Evolutionary conservation across 1,139 yeast species (phyloP), one percentile per base, ranked within the genome.

Genomic region (Magnusiomyces tetraspermus): DNA sequence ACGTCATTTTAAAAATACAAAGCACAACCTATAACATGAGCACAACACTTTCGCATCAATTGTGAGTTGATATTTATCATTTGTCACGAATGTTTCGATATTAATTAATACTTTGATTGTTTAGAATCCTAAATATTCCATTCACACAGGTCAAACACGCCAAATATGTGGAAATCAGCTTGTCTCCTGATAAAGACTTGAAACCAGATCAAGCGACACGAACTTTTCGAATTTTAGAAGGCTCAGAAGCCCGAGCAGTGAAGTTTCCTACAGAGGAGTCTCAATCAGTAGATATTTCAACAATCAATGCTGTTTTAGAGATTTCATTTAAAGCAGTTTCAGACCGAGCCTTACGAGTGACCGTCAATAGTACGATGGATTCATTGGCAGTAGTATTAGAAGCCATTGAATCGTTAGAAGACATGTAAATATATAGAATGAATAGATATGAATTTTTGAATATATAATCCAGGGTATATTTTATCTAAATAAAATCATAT

Each of bases 171-270:
- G 61, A 69, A 45, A 69, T 71, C 19, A 72, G 88, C 0, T 72
- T 88, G 30, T 61, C 70, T 1, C 95, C 95, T 0, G 96, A 88
- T 63, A 95, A 95, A 1, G 82, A 84, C 26, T 72, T 88, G 56
- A 82, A 79, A 63, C 81, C 82, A 0, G 73, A 77, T 51, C 70
- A 71, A 57, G 61, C 70, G 44, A 42, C 55, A 17, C 58, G 61
- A 44, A 50, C 26, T 24, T 52, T 66, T 21, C 45, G 49, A 2
- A 55, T 36, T 15, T 17, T 55, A 11, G 58, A 60, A 5, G 62
- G 57, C n/a, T 55, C 52, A 67, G 48, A 60, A 60, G 70, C 83
- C 49, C 51, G 63, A 2, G 78, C 79, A 38, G 55, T 59, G 1
- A 81, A 83, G 59, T 64, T 30, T 30, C 33, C 33, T 30, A 30